A percentile compares a stretch with the other conserved stretches of the same genome.
Evolutionary conservation across 805 yeast species (phyloP).

Genomic region (Isabelozyma heimii): DNA sequence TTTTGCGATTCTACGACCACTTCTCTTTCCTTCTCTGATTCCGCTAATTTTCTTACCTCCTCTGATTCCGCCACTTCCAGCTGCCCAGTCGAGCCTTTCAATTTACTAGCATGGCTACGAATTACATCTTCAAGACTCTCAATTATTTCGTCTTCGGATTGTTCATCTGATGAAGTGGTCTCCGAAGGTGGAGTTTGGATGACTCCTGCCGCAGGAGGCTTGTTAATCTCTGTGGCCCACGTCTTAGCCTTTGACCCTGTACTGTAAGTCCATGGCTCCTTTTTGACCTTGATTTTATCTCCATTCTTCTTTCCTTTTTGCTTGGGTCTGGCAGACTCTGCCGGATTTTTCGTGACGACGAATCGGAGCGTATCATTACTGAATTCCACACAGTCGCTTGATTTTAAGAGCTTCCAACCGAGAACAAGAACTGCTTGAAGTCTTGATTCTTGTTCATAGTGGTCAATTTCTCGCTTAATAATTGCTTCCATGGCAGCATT

Average conservation of each 20-base stretch:
- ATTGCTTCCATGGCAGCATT: not conserved
- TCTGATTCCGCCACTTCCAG: not conserved
- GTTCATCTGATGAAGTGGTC: not conserved
- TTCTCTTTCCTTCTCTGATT: no score
- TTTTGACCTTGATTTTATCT: not conserved
- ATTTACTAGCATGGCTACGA: slow-evolving; percentile 28
- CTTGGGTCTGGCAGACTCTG: not conserved
- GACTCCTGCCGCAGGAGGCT: slow-evolving; percentile 2
- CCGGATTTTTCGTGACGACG: not conserved
- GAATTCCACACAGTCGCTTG: not conserved
- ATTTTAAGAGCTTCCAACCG: slow-evolving; percentile 12
- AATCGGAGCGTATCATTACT: not conserved
- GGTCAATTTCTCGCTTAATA: slow-evolving; percentile 5
- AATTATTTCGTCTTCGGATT: slow-evolving; percentile 7
- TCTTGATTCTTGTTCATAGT: slow-evolving; percentile 28
- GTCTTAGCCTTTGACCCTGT: not conserved
- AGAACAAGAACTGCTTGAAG: slow-evolving; percentile 21
- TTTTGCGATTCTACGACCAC: not conserved
- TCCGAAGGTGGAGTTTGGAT: not conserved
- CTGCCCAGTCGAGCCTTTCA: slow-evolving; percentile 7
- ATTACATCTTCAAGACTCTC: slow-evolving; percentile 38
- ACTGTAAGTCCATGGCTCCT: not conserved
- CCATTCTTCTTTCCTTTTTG: not conserved
- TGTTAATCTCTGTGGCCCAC: slow-evolving; percentile 3
- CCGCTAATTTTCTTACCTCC: no score